Base-by-base conservation (phyloP, 306 rosid genomes). In the Cucumis cinereus region DNA sequence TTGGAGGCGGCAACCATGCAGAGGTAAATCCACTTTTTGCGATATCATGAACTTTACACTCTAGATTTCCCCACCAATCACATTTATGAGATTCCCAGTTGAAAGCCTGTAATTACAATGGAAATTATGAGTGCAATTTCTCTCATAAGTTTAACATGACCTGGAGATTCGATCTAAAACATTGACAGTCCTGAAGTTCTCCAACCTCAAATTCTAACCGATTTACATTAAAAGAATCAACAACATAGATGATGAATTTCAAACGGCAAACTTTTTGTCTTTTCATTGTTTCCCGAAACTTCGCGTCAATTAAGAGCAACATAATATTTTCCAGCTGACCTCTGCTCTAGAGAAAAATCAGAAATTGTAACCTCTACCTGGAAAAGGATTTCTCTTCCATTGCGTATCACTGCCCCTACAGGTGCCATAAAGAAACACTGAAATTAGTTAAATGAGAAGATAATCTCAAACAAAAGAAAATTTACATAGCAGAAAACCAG, bases 1-100 rank as follows among this genome's bases (percentile, higher is more conserved):
- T 86, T 68, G 97, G 81, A n/a, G 97, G 98, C 16, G 98, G 98
- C 87, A 93, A 81, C 98, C 97, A 93, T 24, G 84, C 91, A 19
- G 98, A 90, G 13, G 98, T 89, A 74, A 93, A 86, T 69, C 98
- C 98, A 81, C 92, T 80, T 73, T 82, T 79, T 57, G 96, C 92
- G 12, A 91, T 84, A 61, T 91, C 96, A 20, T 90, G 80, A 83
- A 91, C 86, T 88, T 91, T 91, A 47, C 77, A 52, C 53, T 90
- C 92, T 76, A 91, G 85, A 83, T 84, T 87, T 62, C 64, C 83
- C 97, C 94, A 93, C 96, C 98, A 93, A 75, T 85, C 87, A 83
- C 79, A 7, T 56, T 88, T 91, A 78, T 90, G 90, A 77, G 98
- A 93, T 81, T 93, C 97, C 98, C 97, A 93, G 76, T 91, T 93